Conservation (phyloP, 2,329 filamentous ascomycete genomes). For the Colletotrichum karsti region DNA sequence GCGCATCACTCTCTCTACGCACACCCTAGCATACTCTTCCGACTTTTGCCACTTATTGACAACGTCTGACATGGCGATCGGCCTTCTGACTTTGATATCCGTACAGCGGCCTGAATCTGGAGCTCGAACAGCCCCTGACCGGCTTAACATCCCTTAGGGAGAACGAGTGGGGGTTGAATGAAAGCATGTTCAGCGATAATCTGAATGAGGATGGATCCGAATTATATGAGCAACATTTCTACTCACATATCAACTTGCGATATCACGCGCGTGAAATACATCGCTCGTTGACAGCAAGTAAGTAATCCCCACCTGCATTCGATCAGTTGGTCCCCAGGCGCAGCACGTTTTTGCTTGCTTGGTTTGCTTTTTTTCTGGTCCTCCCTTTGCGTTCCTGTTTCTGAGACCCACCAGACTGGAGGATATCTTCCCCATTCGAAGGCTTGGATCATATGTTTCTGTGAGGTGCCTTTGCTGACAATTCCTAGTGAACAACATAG, state of each 20-base stretch:
- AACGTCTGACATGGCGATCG: neutral
- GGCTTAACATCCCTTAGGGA: conserved; percentile 54
- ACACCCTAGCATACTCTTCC: neutral
- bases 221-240: conserved; percentile 67
- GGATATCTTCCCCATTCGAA: no score
- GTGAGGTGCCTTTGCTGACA: no score
- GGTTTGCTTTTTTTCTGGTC: no score
- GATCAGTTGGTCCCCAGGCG: no score
- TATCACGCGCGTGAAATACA: conserved; percentile 63
- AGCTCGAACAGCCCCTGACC: conserved; percentile 64
- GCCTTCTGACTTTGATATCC: neutral
- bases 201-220: neutral
- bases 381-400: no score
- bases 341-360: no score
- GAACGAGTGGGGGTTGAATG: conserved; percentile 59
- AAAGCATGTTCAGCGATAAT: neutral
- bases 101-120: conserved; percentile 62
- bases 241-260: conserved; percentile 66
- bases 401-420: no score
- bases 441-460: no score
- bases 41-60: no score
- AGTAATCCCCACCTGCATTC: conserved; percentile 35
- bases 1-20: neutral
- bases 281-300: conserved; percentile 59
- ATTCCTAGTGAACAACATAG: neutral